Evolutionary conservation across 768 basidiomycete species (phyloP).

Genomic region (Erythrobasidium yunnanense): DNA sequence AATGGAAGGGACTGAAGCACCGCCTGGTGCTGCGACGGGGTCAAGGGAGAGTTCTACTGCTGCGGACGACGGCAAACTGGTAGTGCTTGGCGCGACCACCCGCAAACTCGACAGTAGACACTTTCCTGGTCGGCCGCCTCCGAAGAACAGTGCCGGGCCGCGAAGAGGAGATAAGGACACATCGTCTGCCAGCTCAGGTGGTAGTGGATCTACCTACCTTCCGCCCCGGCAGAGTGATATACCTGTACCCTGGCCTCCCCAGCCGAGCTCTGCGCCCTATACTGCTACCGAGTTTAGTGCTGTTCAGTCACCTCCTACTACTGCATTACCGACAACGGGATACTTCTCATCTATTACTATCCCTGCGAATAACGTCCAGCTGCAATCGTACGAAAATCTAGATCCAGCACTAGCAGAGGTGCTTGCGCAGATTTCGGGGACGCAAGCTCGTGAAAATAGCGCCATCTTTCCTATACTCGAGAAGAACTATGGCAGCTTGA

Average conservation of each 20-base stretch:
- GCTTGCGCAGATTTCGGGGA: neutral
- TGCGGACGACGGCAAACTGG: constrained; percentile 20
- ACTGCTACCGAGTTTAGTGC: neutral
- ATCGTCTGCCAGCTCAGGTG: neutral
- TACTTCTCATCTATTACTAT: neutral
- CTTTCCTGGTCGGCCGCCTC: neutral
- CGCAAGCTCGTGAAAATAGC: neutral
- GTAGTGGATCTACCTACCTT: neutral
- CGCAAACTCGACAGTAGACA: constrained; percentile 19
- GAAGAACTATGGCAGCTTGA: too few relatives aligned
- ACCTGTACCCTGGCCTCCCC: neutral
- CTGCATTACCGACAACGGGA: neutral
- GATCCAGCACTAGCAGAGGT: neutral
- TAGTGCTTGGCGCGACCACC: constrained; percentile 15
- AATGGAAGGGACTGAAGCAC: too few relatives aligned
- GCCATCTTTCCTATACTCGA: neutral
- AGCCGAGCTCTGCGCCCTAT: neutral
- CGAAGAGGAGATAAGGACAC: neutral
- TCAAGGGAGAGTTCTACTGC: too few relatives aligned
- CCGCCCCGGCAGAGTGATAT: neutral
- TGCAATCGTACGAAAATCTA: neutral
- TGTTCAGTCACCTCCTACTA: neutral
- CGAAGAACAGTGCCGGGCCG: neutral
- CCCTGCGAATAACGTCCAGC: neutral
- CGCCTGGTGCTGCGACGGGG: neutral